Base-by-base conservation (phyloP, 2,329 filamentous ascomycete species). In the Delphinella strobiligena region DNA sequence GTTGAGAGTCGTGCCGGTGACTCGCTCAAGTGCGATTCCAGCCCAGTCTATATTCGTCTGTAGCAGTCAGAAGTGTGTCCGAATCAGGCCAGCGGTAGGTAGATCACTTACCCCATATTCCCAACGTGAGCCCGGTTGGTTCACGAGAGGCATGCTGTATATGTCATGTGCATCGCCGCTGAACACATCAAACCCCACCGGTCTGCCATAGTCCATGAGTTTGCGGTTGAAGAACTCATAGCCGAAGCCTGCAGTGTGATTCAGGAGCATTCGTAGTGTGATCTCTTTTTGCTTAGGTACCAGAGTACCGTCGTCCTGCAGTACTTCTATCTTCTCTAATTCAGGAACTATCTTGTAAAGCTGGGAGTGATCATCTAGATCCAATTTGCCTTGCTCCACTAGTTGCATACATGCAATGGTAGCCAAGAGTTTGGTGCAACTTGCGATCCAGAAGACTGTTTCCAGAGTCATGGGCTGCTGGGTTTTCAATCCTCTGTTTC, bases 91-190 rank as follows among this genome's bases (percentile, higher is more conserved):
- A 40, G 36, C 29, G 22, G 18, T 9, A 7, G 22, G 22, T 27
- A 12, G 12, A 12, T 7, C 7, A 47, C 54, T 43, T 49, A 62
- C 58, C 1, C 59, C 58, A 33, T 82, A 81, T 41, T 74, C 66
- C 72, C 74, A 82, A 3, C 61, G 61, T 17, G 69, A 66, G 0
- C 78, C 78, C 0, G 79, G 78, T 46, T 82, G 75, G 46, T 78
- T 75, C 1, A 80, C 53, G 12, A 83, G 54, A 1, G 77, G 72
- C 41, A 58, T 54, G 10, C 58, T 52, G 27, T 67, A 49, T 27
- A 27, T 27, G 22, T 27, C 22, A 22, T 64, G 61, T 12, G 67
- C 50, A 4, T 71, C 61, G 1, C 71, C 70, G 0, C 67, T 68
- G 48, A 80, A 74, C 50, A 80, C 76, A 40, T 80, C 72, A 4